Conservation (phyloP, 345 rosid species). For the Eucalyptus viminalis region DNA sequence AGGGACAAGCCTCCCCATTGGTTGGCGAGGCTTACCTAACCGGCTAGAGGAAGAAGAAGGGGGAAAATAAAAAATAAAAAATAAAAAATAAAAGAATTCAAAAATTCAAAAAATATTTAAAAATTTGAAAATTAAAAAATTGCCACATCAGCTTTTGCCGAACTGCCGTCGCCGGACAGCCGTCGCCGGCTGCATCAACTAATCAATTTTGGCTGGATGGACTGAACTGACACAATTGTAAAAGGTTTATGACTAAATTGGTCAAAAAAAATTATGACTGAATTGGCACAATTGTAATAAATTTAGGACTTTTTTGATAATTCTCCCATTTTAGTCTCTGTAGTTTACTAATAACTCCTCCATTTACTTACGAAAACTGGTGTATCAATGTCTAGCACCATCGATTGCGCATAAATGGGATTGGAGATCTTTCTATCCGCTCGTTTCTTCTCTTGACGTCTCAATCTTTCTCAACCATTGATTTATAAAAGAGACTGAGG, state of each 20-base stretch:
- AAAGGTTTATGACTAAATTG: no score
- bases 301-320: no score
- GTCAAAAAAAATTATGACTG: no score
- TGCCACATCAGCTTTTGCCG: rapidly evolving
- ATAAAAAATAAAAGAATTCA: no score
- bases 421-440: not conserved
- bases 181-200: no score
- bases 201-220: rapidly evolving
- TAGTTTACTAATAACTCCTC: not conserved
- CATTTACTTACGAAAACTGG: no score
- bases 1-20: no score
- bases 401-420: not conserved
- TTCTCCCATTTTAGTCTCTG: not conserved
- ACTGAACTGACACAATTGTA: rapidly evolving
- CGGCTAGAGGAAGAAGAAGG: no score
- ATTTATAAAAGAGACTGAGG: not conserved
- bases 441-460: not conserved
- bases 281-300: no score
- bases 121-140: no score
- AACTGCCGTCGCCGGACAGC: rapidly evolving
- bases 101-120: no score
- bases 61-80: no score
- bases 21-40: rapidly evolving
- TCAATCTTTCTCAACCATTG: not conserved
- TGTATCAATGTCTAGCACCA: not conserved